Evolutionary conservation across 176 grass and related monocot species (phyloP).

Genomic region (Musa schizocarpa): DNA sequence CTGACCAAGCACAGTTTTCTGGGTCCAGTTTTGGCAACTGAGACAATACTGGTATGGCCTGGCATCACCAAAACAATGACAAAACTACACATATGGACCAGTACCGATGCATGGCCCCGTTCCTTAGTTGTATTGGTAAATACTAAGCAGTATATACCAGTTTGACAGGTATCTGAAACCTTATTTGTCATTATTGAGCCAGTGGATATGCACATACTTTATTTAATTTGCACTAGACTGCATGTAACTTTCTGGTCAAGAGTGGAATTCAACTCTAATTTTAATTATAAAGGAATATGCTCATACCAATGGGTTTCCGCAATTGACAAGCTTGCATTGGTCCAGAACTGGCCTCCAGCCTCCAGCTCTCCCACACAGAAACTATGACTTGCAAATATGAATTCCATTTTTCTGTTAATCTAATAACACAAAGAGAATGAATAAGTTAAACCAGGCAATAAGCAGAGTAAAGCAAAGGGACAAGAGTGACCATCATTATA

Average conservation of each 20-base stretch:
- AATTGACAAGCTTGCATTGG: slow-evolving; percentile 68
- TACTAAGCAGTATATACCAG: too few species aligned
- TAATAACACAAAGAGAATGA: slow-evolving; percentile 17
- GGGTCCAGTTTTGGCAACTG: too few species aligned
- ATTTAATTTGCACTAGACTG: background rate
- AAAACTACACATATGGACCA: too few species aligned
- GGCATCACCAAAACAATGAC: too few species aligned
- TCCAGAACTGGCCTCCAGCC: slow-evolving; percentile 56
- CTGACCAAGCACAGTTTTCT: too few species aligned
- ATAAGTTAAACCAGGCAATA: background rate
- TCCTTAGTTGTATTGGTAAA: too few species aligned
- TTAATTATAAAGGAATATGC: background rate
- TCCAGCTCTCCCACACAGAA: slow-evolving; percentile 92
- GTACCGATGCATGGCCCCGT: too few species aligned
- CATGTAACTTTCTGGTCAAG: background rate
- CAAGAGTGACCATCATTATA: background rate
- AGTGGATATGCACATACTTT: background rate
- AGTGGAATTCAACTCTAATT: background rate
- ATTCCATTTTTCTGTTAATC: slow-evolving; percentile 91
- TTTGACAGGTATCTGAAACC: too few species aligned
- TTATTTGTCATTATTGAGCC: too few species aligned
- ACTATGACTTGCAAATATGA: slow-evolving; percentile 80
- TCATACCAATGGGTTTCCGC: slow-evolving; percentile 65
- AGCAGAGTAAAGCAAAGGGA: background rate
- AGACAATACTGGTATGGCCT: too few species aligned